Percentiles rank a stretch among this genome's conserved stretches.
These are phyloP conservation scores for Hemileccinum impolitum DNA, from an alignment of 768 basidiomycete genomes.

Conservation along the genomic window DNA sequence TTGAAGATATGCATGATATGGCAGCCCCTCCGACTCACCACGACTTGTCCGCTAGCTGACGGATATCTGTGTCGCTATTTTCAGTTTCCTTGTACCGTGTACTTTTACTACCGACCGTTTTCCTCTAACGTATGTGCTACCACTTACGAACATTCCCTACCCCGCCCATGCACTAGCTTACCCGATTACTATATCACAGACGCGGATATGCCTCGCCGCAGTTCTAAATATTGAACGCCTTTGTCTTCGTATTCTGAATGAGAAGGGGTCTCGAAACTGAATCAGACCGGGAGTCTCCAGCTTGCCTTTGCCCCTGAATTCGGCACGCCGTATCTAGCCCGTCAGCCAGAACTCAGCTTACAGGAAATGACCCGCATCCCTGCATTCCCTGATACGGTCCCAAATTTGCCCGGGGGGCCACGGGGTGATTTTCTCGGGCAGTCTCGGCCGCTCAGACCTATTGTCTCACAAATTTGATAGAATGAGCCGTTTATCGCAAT, in stretches of 20 bases:
- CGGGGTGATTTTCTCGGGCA: no score
- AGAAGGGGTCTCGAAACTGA: neutral
- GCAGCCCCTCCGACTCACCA: neutral
- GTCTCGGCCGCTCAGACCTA: neutral
- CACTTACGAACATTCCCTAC: neutral
- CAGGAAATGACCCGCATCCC: neutral
- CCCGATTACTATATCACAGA: neutral
- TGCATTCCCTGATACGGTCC: neutral
- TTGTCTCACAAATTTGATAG: constrained; percentile 2
- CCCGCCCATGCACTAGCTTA: neutral
- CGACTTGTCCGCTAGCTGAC: constrained; percentile 7
- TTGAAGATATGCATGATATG: constrained; percentile 1
- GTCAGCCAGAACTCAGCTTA: no score
- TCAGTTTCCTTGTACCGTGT: neutral
- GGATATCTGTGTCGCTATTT: neutral
- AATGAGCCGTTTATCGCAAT: neutral
- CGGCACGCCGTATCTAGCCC: no score
- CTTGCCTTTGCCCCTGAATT: neutral
- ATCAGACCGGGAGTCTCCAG: no score
- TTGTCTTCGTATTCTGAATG: neutral
- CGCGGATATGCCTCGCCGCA: neutral
- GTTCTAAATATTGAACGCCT: no score
- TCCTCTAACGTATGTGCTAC: neutral
- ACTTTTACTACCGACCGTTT: neutral
- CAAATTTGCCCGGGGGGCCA: no score